A percentile compares a stretch with the other conserved stretches of the same genome.
Conservation (phyloP, 768 basidiomycete genomes). For the Lactifluus piperatus region DNA sequence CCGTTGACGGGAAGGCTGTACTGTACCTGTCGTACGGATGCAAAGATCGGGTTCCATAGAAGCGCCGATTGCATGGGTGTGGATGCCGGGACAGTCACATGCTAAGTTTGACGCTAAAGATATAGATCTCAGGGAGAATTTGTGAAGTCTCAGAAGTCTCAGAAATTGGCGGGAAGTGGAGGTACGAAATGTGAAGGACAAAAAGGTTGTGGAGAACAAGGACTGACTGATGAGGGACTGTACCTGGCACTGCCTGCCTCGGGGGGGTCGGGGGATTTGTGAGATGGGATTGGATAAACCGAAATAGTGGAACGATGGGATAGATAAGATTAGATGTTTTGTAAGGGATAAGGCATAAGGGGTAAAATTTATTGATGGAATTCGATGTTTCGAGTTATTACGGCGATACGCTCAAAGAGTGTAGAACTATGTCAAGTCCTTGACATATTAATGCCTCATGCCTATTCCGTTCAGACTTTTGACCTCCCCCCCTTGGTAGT, state of each 20-base stretch:
- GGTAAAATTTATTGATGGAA: background rate
- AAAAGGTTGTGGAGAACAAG: no score
- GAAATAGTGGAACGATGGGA: background rate
- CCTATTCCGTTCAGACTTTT: conserved; percentile 5
- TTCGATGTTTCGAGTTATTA: background rate
- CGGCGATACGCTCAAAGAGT: no score
- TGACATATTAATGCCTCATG: conserved; percentile 16
- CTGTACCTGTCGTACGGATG: background rate
- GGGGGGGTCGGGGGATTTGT: no score
- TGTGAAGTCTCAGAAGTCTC: no score
- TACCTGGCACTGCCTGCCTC: no score
- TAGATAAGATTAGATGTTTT: conserved; percentile 7
- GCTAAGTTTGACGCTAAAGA: background rate
- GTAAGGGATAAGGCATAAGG: background rate
- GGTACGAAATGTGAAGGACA: no score
- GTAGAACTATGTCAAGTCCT: no score
- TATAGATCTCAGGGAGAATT: background rate
- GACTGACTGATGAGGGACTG: no score
- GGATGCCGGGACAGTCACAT: background rate
- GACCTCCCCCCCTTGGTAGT: background rate
- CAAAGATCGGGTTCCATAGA: background rate
- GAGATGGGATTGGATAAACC: no score
- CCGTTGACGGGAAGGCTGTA: background rate
- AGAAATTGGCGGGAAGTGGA: no score
- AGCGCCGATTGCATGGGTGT: background rate